Conservation (phyloP, 139 green algal genomes). For the Diplosphaera chodatii region DNA sequence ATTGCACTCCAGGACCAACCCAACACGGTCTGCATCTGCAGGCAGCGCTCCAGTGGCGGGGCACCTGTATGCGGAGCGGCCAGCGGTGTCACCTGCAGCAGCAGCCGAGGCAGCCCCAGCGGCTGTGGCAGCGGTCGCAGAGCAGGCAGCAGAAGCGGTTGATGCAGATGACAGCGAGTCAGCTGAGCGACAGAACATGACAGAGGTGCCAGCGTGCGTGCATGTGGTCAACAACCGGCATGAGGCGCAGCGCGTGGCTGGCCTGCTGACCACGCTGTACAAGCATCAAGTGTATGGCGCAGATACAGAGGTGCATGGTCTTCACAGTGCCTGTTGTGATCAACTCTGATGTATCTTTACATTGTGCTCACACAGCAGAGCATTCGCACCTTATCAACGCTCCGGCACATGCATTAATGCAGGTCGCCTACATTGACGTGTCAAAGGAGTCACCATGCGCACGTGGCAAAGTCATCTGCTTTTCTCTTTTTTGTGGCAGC, state of each 20-base stretch:
- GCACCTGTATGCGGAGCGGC: background rate
- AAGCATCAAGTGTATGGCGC: background rate
- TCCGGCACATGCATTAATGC: background rate
- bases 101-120: background rate
- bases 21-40: too few relatives aligned
- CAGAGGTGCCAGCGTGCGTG: background rate
- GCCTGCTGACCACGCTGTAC: background rate
- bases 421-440: constrained; percentile 78
- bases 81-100: background rate
- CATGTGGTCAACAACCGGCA: background rate
- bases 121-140: background rate
- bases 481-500: constrained; percentile 79
- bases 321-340: background rate
- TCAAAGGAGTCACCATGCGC: constrained; percentile 78
- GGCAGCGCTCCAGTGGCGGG: background rate
- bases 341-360: too few relatives aligned
- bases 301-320: background rate
- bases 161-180: background rate
- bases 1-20: too few relatives aligned
- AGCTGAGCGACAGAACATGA: background rate
- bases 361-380: too few relatives aligned
- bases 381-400: too few relatives aligned
- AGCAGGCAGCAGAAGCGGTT: background rate
- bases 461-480: constrained; percentile 85
- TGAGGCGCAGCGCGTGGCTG: background rate